Base-by-base conservation (phyloP, 2,329 filamentous ascomycete species). In the Dactylellina parvicollis region DNA sequence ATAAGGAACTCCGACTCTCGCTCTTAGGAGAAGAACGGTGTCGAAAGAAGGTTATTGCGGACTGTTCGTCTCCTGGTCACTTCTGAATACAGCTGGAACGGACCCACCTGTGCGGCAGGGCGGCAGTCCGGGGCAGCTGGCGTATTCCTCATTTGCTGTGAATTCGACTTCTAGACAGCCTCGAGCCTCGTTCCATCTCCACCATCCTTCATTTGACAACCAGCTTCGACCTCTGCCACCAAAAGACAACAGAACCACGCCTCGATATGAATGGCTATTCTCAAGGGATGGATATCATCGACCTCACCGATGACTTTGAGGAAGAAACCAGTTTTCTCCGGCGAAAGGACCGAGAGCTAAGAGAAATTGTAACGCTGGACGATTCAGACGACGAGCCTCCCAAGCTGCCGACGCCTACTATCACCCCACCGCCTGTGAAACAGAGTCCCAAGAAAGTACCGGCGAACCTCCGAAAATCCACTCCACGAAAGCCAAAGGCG, bases 281-380 rank as follows among this genome's bases (percentile, higher is more conserved):
- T 14, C 30, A 20, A 4, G 16, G 28, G 14, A 30, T 64, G 38
- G 50, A 57, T 16, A 14, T 71, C 20, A 57, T 71, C 42, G 66
- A 71, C 30, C 57, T 71, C 12, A 71, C 66, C 16, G 50, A 34
- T n/a, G 57, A 64, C 12, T 71, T 64, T n/a, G 66, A 71, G 26
- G 49, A 50, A 18, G 57, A 64, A 2, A 71, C 66, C 2, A 32
- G 28, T 7, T 55, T 56, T 10, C 30, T 16, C 10, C 22, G 62
- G 16, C 50, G 18, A 34, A 36, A 18, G 14, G 46, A 52, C 4
- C 30, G 55, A 20, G 28, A 55, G 30, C 12, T 10, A 5, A 36
- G 26, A 28, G 62, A 69, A 7, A 22, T 32, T 4, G 36, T 50
- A 30, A 7, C 26, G 2, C n/a, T 56, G 12, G 18, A 47, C 16